Base-by-base conservation (phyloP, 768 basidiomycete species). In the Mycena vitilis region DNA sequence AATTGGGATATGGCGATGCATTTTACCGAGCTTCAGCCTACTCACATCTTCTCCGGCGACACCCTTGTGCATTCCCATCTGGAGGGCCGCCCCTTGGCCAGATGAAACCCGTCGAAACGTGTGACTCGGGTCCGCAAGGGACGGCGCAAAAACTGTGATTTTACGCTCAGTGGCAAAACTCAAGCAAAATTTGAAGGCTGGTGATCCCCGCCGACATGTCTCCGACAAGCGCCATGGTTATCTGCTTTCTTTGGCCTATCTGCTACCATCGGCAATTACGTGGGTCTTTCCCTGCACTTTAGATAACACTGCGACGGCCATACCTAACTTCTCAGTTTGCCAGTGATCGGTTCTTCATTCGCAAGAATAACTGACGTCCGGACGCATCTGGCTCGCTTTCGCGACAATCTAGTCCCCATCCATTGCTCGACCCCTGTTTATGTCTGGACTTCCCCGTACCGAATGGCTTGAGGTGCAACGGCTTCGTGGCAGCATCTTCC, bases 11-110 rank as follows among this genome's bases (percentile, higher is more conserved):
- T 16, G 15, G 57, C 55, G 70, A 64, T 68, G 48, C 60, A 71
- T 68, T 71, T 51, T 45, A 58, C 70, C 70, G 70, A 71, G 60
- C 69, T 68, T 68, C 65, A 67, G 42, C 70, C 70, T 66, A 47
- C 22, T 9, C 45, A 4, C n/a, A 6, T 15, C 62, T 65, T 58
- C 65, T 66, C 61, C 65, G 52, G 45, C 49, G 66, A 68, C 62
- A 68, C 6, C 40, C 70, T 63, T 65, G 61, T 40, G 68, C 61
- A 64, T 48, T 44, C 48, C 59, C 44, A 18, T 51, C 59, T 25
- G 13, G 48, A 49, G n/a, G 51, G 52, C n/a, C 18, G n/a, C 44
- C 38, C 16, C 38, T 23, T 13, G 6, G 37, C 2, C 16, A 3
- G 8, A 38, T 5, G 45, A 7, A 36, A 13, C 10, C 1, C 2